Evolutionary conservation across 768 basidiomycete genomes (phyloP), one percentile per base, ranked within the genome.

Genomic region (Panus rudis): DNA sequence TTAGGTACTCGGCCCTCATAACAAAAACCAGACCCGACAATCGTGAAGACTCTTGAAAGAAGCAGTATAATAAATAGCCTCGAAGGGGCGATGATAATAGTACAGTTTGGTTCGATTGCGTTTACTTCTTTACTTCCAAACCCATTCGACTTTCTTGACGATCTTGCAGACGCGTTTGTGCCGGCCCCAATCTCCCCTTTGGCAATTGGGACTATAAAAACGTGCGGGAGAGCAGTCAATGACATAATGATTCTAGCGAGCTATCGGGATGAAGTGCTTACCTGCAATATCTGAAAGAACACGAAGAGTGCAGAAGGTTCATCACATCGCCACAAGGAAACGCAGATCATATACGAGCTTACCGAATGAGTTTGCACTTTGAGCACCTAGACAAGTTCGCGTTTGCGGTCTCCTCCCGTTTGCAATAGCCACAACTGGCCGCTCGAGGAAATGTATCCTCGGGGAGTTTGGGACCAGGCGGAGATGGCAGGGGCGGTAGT

Each of bases 211-310:
- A 35, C 52, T 53, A 16, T 20, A 6, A 10, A 34, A 21, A 11
- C 26, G 12, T 3, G 26, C n/a, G n/a, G n/a, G n/a, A n/a, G n/a
- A n/a, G n/a, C n/a, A n/a, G n/a, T n/a, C n/a, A n/a, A n/a, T n/a
- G n/a, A n/a, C n/a, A n/a, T n/a, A n/a, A n/a, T n/a, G n/a, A n/a
- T n/a, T n/a, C n/a, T n/a, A 27, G 12, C n/a, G 17, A 25, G 6
- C n/a, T 19, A 11, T 16, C 1, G 31, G 1, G 7, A 11, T 12
- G 16, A 16, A 4, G 6, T 8, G 6, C 42, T 5, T 19, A 49
- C 51, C 48, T 43, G 48, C 51, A 49, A 27, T 52, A 52, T 21
- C 50, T 47, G 24, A 14, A n/a, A n/a, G n/a, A n/a, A n/a, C n/a
- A n/a, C n/a, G n/a, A n/a, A n/a, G n/a, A 7, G 2, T 16, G 24